These are phyloP conservation scores for Pseudogymnoascus sp. DNA, from an alignment of 2,329 filamentous ascomycete genomes.

Conservation along the genomic window DNA sequence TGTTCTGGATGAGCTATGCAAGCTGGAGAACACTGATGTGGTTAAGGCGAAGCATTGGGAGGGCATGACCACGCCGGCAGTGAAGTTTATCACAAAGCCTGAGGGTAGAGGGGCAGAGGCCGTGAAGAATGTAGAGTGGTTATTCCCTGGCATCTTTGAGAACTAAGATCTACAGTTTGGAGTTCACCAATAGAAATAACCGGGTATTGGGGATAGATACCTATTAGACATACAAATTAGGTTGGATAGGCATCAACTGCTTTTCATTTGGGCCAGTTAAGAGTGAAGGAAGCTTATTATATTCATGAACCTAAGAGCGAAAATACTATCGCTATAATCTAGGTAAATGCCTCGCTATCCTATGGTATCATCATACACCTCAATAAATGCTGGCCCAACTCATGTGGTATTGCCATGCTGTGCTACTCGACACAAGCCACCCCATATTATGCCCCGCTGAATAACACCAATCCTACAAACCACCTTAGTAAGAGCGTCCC, in stretches of 20 bases:
- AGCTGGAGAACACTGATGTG: conserved; percentile 66
- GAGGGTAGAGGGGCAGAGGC: conserved; percentile 66
- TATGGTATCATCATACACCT: conserved; percentile 6
- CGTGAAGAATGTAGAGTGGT: conserved; percentile 70
- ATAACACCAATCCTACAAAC: conserved; percentile 3
- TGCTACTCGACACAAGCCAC: background rate
- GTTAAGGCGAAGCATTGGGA: conserved; percentile 76
- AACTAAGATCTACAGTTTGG: conserved; percentile 4
- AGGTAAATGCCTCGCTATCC: background rate
- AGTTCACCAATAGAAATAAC: background rate
- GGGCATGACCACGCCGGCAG: conserved; percentile 67
- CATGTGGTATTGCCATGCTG: background rate
- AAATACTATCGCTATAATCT: background rate
- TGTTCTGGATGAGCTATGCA: conserved; percentile 77
- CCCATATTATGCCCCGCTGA: conserved; percentile 5
- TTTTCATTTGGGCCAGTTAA: background rate
- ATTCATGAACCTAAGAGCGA: conserved; percentile 1
- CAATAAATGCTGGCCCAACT: background rate
- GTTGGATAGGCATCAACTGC: background rate
- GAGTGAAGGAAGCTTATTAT: background rate
- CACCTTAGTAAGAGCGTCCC: background rate
- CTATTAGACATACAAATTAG: background rate
- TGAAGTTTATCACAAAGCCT: conserved; percentile 74
- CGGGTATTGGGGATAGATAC: background rate
- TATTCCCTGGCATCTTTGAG: conserved; percentile 62